Percentiles rank a stretch among this genome's conserved stretches.
Conservation (phyloP, 2,329 filamentous ascomycete genomes). For the Ceratocystis alfenasii region DNA sequence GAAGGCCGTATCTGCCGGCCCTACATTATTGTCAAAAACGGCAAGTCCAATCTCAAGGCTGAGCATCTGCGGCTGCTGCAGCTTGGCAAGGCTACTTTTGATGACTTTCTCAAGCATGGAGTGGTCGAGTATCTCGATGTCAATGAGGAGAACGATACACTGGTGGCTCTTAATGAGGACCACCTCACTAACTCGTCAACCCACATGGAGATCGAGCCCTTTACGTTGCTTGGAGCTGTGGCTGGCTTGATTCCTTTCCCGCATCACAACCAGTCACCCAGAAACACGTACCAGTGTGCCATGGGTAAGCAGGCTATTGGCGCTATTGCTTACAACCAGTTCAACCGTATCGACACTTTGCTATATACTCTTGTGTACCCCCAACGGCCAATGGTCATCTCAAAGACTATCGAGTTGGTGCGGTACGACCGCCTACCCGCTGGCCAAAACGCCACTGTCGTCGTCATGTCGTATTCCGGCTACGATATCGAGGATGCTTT, state of each 20-base stretch:
- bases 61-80: constrained; percentile 72
- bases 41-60: constrained; percentile 65
- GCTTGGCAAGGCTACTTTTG: constrained; percentile 74
- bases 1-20: constrained; percentile 94
- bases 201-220: constrained; percentile 94
- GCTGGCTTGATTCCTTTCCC: constrained; percentile 95
- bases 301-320: constrained; percentile 96
- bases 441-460: constrained; percentile 91
- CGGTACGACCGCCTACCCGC: constrained; percentile 96
- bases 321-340: constrained; percentile 93
- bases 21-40: constrained; percentile 86
- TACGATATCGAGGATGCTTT: constrained; percentile 99
- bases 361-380: constrained; percentile 96
- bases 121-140: constrained; percentile 95
- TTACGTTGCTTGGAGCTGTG: constrained; percentile 89
- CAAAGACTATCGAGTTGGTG: constrained; percentile 88
- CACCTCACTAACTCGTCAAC: constrained; percentile 76
- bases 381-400: constrained; percentile 94
- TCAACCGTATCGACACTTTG: constrained; percentile 89
- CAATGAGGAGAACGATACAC: constrained; percentile 94
- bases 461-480: constrained; percentile 98
- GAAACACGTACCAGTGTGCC: constrained; percentile 90
- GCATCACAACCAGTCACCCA: constrained; percentile 95
- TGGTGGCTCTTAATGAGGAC: constrained; percentile 80
- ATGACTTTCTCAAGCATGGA: constrained; percentile 82